Evolutionary conservation across 2,329 filamentous ascomycete genomes (phyloP), one percentile per base, ranked within the genome.

Genomic region (Elsinoe australis): DNA sequence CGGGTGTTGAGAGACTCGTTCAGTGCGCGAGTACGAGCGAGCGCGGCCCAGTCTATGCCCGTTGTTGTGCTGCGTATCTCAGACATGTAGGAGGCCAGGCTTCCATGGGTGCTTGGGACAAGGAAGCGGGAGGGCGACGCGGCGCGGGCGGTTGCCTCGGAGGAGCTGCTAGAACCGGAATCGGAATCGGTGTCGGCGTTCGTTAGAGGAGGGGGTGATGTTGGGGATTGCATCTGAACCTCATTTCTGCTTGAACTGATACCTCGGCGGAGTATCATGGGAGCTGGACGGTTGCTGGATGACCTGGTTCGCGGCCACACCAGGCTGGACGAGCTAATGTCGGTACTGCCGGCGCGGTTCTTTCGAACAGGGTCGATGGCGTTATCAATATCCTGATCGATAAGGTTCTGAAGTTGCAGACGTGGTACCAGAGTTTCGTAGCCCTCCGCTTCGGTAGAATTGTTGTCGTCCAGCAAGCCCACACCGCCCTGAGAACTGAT

Each of bases 311-410:
- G n/a, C n/a, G n/a, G n/a, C n/a, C n/a, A n/a, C n/a, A n/a, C n/a
- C n/a, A n/a, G n/a, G n/a, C n/a, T n/a, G n/a, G n/a, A n/a, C n/a
- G n/a, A n/a, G n/a, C n/a, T n/a, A n/a, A n/a, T n/a, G n/a, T n/a
- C n/a, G n/a, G n/a, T n/a, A n/a, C n/a, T n/a, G n/a, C n/a, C n/a
- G n/a, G 12, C 12, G 26, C 26, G 6, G 14, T 3, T 26, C 6
- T 28, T 10, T 7, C 14, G 12, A 21, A 26, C 22, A 14, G 39
- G 39, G n/a, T 44, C 15, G 14, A 31, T 14, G 5, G 39, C 24
- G 6, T 31, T 12, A 15, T 32, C 31, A 6, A 44, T 26, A 17
- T 33, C 35, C 9, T 51, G 31, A 14, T 51, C 31, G 15, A 56
- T 48, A 5, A 52, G 39, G 9, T 44, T 44, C 14, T 44, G 39